phyloP scores from a whole-genome alignment of 371 early-diverging fungal genomes.

The Rhizopus stolonifer region DNA sequence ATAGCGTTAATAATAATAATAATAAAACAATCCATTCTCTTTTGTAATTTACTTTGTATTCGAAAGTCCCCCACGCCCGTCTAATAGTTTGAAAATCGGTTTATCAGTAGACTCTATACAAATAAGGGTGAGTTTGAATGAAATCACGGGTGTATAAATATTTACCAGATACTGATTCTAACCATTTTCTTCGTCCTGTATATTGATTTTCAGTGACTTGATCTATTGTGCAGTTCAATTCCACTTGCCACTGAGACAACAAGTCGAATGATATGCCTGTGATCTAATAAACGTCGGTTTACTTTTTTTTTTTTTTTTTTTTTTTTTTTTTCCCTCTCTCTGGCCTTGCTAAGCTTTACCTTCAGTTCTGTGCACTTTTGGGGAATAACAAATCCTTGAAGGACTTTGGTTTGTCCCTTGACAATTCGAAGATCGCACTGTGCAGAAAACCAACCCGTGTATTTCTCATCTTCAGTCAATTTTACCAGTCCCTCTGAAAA shows the following conservation, averaged over 20 bases:
- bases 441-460: slow-evolving; percentile 27
- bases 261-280: slow-evolving; percentile 45
- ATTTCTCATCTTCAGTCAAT: slow-evolving; percentile 26
- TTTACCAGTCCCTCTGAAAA: slow-evolving; percentile 15
- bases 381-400: slow-evolving; percentile 66
- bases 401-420: slow-evolving; percentile 56
- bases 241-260: slow-evolving; percentile 39
- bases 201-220: slow-evolving; percentile 23
- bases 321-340: no score
- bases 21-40: background rate
- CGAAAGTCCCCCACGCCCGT: slow-evolving; percentile 58
- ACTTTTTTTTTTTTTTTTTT: background rate
- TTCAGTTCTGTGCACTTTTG: slow-evolving; percentile 61
- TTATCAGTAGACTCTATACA: background rate
- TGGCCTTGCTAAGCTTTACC: slow-evolving; percentile 25
- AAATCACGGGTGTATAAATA: background rate
- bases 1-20: no score
- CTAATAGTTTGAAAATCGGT: slow-evolving; percentile 41
- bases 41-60: slow-evolving; percentile 36
- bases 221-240: slow-evolving; percentile 47
- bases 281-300: slow-evolving; percentile 28
- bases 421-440: slow-evolving; percentile 46
- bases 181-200: slow-evolving; percentile 25
- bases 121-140: background rate
- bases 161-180: slow-evolving; percentile 21